A percentile compares a stretch with the other conserved stretches of the same genome.
These are phyloP conservation scores for Cytospora piceae DNA, from an alignment of 2,329 filamentous ascomycete genomes.

Conservation along the genomic window DNA sequence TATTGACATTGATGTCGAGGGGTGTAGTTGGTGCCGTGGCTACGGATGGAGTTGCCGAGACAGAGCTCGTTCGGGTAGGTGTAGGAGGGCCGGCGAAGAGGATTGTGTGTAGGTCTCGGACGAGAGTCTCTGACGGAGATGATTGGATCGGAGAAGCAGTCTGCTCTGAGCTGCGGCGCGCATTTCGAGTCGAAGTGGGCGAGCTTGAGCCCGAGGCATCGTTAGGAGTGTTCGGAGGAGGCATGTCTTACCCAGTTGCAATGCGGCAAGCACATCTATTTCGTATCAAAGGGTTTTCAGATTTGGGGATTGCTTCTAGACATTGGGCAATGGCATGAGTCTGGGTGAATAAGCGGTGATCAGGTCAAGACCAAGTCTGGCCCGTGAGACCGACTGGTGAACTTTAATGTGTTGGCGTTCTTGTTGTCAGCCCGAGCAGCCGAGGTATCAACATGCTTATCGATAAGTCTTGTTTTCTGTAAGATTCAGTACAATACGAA, in stretches of 20 bases:
- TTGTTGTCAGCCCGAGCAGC: neutral
- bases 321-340: neutral
- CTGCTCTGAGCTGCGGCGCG: neutral
- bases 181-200: slow-evolving; percentile 18
- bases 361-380: neutral
- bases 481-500: neutral
- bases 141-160: neutral
- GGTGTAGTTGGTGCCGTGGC: neutral
- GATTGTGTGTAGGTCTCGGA: slow-evolving; percentile 17
- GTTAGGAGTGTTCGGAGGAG: slow-evolving; percentile 23
- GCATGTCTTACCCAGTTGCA: slow-evolving; percentile 14
- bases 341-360: neutral
- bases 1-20: neutral
- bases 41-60: slow-evolving; percentile 14
- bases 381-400: neutral
- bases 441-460: neutral
- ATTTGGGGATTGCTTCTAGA: neutral
- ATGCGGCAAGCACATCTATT: slow-evolving; percentile 10
- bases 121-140: neutral
- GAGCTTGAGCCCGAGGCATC: slow-evolving; percentile 22
- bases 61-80: slow-evolving; percentile 6
- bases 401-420: neutral
- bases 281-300: neutral
- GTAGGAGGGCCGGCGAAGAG: slow-evolving; percentile 6
- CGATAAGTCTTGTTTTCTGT: neutral